Evolutionary conservation across 2,329 filamentous ascomycete species (phyloP), one percentile per base, ranked within the genome.

Genomic region (Trichoderma sp.): DNA sequence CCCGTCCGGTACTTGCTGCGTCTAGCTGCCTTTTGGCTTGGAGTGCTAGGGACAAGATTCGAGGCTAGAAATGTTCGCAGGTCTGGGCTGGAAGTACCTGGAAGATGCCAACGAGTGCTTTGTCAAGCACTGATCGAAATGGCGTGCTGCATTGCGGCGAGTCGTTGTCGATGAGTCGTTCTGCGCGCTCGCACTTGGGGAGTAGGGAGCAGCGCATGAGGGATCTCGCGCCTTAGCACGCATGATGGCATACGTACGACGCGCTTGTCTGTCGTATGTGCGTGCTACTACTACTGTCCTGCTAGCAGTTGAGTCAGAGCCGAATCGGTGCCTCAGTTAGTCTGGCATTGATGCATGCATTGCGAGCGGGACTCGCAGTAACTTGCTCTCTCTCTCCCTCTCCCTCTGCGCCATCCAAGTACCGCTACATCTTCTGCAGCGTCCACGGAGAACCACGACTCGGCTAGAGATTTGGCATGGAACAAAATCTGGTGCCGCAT

Each of bases 71-170:
- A 24, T 14, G 39, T 24, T 43, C 28, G 43, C 18, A 34, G 2
- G 10, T 24, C 11, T 49, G 46, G 24, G 43, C 28, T 37, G 52
- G 54, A 34, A 49, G 18, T 59, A 21, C 63, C 63, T 37, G 34
- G 26, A 58, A 49, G 24, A 39, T 18, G 26, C 37, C 28, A 10
- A 13, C 46, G 60, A 59, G 26, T 46, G 63, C 39, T 59, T 66
- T 58, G 63, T 66, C 54, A 59, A 66, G 39, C 63, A 49, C 21
- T 51, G 28, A 59, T 32, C 28, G 54, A 51, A 46, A 66, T 66
- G 63, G 63, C 63, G 63, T 66, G 63, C 63, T 66, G 54, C 37
- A 43, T 51, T 54, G 26, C 49, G 16, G 28, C 63, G 51, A 58
- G 63, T 58, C 51, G 51, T 24, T 30, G 49, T 30, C 26, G 34